Base-by-base conservation (phyloP, 1,139 yeast species). In the Nadsonia starkeyi-henricii region DNA sequence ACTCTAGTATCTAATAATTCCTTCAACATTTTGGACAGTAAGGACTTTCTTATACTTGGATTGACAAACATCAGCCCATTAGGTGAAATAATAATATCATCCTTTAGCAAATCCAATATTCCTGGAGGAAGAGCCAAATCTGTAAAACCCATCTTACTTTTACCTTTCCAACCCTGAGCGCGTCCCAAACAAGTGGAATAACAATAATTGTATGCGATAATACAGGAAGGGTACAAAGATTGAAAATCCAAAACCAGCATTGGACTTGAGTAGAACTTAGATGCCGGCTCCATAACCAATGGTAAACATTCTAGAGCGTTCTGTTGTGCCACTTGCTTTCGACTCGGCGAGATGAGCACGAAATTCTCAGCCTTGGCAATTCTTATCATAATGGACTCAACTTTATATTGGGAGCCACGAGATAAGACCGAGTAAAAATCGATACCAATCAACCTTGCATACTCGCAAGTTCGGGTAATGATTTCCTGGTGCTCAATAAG, bases 351-450 rank as follows among this genome's bases (percentile, higher is more conserved):
- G 20, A 81, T 68, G 51, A 88, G 62, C 43, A 91, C 62, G 49
- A 74, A 77, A 58, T 81, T 82, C 60, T 88, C 95, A 9, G 78
- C 70, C 58, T 86, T 86, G 33, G 93, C 75, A 21, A 91, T 67
- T 49, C 98, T 67, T 3, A 78, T 65, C 55, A 91, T 64, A 43
- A 89, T 73, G 0, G 96, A 84, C 59, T 91, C 98, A 2, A 91
- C 96, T 59, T 85, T 89, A 61, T 73, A 91, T 59, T 91, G 98
- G 0, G 97, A 88, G 0, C 98, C 98, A 52, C 98, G 68, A 49
- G 85, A 81, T 53, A 84, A 77, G 18, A 88, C 88, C 1, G 96
- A 86, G 59, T 80, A 76, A 62, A 88, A 91, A 58, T 91, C 97
- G 43, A 91, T 78, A 0, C 98, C 98, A 42, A 88, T 75, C 41